Base-by-base conservation (phyloP, 2,329 filamentous ascomycete species). In the Fusarium algeriense region DNA sequence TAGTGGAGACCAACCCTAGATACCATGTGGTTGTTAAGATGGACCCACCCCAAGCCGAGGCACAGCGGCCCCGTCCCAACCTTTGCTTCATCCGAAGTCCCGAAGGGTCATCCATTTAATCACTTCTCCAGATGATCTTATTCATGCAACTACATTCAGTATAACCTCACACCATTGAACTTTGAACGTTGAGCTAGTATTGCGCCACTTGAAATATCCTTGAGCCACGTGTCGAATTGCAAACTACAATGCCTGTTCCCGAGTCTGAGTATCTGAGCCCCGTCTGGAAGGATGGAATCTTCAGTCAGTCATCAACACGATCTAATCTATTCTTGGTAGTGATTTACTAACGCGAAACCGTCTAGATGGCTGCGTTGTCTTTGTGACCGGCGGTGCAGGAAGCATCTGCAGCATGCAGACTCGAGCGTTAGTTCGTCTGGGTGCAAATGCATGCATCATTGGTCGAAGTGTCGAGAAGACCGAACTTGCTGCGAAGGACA, bases 381-480 rank as follows among this genome's bases (percentile, higher is more conserved):
- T 98, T 82, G 97, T 97, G 78, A 99, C 96, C 6, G 96, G 96
- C 64, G 96, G 96, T 56, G 94, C 94, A 8, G 95, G 96, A 60
- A 92, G 92, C 30, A 98, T 99, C 78, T 98, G 96, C 85, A 96
- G 92, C 76, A 94, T 93, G 60, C 96, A 98, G 84, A 96, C 97
- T 35, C 89, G 94, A 71, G 96, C 96, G 7, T 85, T 99, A 65
- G 94, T 99, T 28, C 89, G 95, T 69, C 90, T 99, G 11, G 96
- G 96, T 57, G 95, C 94, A 46, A 92, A 98, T 76, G 96, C 96
- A 53, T 97, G 93, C 82, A 98, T 99, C 78, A 89, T 98, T 61
- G 96, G 96, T 43, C 92, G 96, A 74, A 97, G 93, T 80, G 88
- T 91, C 46, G 90, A 93, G 75, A 98, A 98, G 86, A 98, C 95